Conservation (phyloP, 208 protist species). For the Tritrichomonas foetus region DNA sequence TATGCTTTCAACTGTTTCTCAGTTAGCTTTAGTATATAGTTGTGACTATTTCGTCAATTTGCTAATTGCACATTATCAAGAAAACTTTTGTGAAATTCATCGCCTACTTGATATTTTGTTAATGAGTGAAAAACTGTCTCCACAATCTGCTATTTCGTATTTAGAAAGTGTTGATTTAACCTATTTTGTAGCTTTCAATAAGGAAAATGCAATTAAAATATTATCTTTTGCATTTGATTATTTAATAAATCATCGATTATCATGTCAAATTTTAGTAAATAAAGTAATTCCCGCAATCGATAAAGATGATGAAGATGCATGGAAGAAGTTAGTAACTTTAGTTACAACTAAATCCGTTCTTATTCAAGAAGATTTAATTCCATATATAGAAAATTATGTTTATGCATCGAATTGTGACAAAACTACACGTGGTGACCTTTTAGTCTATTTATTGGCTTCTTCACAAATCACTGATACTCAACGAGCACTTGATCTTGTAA, state of each 20-base stretch:
- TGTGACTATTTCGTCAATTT: not conserved
- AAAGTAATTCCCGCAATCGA: not conserved
- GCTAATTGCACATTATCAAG: not conserved
- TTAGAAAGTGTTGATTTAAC: not conserved
- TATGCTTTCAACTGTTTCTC: not conserved
- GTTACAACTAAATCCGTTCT: not conserved
- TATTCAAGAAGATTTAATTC: not conserved
- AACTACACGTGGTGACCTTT: not conserved
- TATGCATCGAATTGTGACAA: not conserved
- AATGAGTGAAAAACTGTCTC: not conserved
- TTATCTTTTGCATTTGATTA: not conserved
- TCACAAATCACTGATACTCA: not conserved
- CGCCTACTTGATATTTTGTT: not conserved
- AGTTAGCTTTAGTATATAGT: not conserved
- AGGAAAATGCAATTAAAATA: not conserved
- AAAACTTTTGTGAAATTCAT: not conserved
- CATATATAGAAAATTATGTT: not conserved
- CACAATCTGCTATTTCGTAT: not conserved
- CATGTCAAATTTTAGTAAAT: not conserved
- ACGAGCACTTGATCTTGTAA: not conserved
- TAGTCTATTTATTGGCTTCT: not conserved
- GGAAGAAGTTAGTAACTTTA: not conserved
- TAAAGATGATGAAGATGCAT: not conserved
- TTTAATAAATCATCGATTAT: not conserved
- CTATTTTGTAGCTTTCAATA: not conserved